A percentile compares a stretch with the other conserved stretches of the same genome.
Conservation (phyloP, 2,329 filamentous ascomycete species). For the Fusarium sarcochroum region DNA sequence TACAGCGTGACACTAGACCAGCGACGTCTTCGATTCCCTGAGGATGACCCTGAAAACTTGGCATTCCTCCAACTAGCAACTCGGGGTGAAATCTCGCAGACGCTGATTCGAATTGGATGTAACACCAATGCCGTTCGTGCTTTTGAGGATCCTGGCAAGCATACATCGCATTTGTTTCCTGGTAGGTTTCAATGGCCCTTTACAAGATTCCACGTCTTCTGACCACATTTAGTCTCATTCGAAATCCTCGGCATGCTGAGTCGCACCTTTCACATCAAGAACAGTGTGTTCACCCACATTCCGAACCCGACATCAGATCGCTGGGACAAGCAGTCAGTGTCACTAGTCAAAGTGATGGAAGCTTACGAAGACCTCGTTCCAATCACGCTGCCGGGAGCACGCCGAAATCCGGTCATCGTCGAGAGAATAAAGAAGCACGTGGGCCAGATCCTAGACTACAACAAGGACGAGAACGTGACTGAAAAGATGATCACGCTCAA, state of each 20-base stretch:
- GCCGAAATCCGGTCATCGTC: conserved; percentile 45
- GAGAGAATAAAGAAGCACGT: conserved; percentile 48
- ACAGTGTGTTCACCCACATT: conserved; percentile 66
- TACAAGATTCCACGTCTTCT: background rate
- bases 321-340: conserved; percentile 67
- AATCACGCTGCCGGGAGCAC: conserved; percentile 26
- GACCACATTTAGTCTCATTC: conserved; percentile 62
- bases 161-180: conserved; percentile 65
- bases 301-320: conserved; percentile 69
- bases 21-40: conserved; percentile 56
- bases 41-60: conserved; percentile 59
- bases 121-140: conserved; percentile 65
- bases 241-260: conserved; percentile 72
- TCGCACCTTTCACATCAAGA: conserved; percentile 63
- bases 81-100: conserved; percentile 64
- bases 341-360: conserved; percentile 58
- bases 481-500: conserved; percentile 55
- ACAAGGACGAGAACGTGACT: conserved; percentile 40
- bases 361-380: conserved; percentile 55
- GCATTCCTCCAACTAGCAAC: conserved; percentile 64
- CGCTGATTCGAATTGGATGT: conserved; percentile 67
- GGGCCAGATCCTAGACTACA: conserved; percentile 39
- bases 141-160: conserved; percentile 56
- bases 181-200: conserved; percentile 50
- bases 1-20: conserved; percentile 59